Evolutionary conservation across 2,329 filamentous ascomycete species (phyloP), one percentile per base, ranked within the genome.

Genomic region (Cercospora sojina): DNA sequence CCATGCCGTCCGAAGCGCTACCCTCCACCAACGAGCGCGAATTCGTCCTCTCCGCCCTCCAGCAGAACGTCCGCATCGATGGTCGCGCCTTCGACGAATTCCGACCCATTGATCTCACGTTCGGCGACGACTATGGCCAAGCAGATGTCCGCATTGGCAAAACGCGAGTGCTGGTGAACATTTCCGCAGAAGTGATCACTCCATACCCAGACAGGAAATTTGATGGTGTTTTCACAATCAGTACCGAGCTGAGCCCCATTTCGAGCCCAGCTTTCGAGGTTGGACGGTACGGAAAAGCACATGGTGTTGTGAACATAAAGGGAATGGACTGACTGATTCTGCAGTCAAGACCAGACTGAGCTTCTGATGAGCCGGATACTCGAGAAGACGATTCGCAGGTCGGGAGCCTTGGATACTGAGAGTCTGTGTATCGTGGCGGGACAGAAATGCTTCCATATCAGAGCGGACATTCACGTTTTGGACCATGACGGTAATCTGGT

Each of bases 221-320:
- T 77, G 95, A 98, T 78, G 95, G 95, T 78, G 87, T 96, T 79
- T 98, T 98, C 83, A 93, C 89, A 73, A 97, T 98, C 77, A 86
- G 89, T 62, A 91, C 93, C 64, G 95, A 98, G 78, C 87, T 99
- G 74, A 92, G 91, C 69, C 92, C 94, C 58, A 96, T 98, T 89
- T 90, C 91, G 29, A 93, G 92, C 56, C 93, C 95, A 13, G 89
- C 91, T 35, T 96, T 96, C 80, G 93, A 97, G 79, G 87, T 91
- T 72, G 92, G 91, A 78, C 87, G 88, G 86, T 89, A 84, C 59
- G 49, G 13, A 31, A 31, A 67, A 61, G 31, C 41, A 47, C 87
- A 60, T 58, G 31, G 16, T 57, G 58, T 25, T 27, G 47, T 27
- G 47, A 23, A 53, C 25, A 62, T 13, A 61, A 31, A 23, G 47